Conservation (phyloP, 2,329 filamentous ascomycete genomes). For the Aspergillus pseudotamarii region DNA sequence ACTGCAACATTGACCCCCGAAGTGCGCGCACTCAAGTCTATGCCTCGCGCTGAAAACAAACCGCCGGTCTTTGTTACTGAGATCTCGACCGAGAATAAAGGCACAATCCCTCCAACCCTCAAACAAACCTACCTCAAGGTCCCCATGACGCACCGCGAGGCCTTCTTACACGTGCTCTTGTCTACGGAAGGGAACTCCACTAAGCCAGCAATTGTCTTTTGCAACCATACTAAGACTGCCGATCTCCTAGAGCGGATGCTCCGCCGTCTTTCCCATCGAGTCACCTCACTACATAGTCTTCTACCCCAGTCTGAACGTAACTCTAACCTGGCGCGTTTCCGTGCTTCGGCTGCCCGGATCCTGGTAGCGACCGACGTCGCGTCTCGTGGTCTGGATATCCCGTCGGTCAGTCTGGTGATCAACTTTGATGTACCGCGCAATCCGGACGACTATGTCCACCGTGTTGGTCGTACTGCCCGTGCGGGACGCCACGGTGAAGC, state of each 20-base stretch:
- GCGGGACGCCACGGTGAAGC: conserved; percentile 81
- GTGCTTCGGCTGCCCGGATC: conserved; percentile 83
- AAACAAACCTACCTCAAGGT: conserved; percentile 84
- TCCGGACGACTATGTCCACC: conserved; percentile 95
- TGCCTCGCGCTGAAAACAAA: conserved; percentile 69
- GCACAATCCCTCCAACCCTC: conserved; percentile 77
- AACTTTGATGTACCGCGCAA: conserved; percentile 97
- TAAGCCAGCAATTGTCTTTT: conserved; percentile 88
- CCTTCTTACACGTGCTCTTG: conserved; percentile 89
- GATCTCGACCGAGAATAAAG: conserved; percentile 69
- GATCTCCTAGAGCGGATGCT: conserved; percentile 87
- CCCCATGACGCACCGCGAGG: conserved; percentile 89
- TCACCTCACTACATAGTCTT: conserved; percentile 86
- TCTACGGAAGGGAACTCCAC: conserved; percentile 73
- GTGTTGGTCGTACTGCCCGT: conserved; percentile 91
- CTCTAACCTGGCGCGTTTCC: conserved; percentile 87
- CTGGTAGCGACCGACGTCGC: conserved; percentile 95
- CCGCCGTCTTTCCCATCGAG: conserved; percentile 81
- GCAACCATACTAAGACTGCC: conserved; percentile 86
- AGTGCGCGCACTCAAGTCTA: conserved; percentile 80
- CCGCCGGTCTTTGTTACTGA: conserved; percentile 86
- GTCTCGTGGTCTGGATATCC: conserved; percentile 91
- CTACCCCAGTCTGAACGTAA: conserved; percentile 83
- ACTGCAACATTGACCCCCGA: conserved; percentile 94
- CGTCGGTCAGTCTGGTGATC: conserved; percentile 83